A percentile compares a stretch with the other conserved stretches of the same genome.
Conservation (phyloP, 495 filamentous ascomycete genomes). For the Evernia prunastri region DNA sequence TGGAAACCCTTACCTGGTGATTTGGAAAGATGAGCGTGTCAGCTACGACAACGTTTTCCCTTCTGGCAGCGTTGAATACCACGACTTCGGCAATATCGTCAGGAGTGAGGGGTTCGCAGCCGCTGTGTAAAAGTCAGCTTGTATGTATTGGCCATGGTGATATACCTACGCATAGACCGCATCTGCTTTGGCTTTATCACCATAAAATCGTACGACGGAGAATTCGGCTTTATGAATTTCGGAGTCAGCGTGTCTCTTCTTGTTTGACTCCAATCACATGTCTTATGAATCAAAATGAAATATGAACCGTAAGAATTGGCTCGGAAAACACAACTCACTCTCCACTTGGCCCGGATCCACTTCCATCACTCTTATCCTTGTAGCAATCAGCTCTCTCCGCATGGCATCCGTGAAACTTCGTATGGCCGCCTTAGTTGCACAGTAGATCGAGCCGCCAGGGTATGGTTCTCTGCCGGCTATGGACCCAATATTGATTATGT, state of each 20-base stretch:
- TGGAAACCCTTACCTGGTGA: constrained; percentile 62
- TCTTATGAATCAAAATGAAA: too few species aligned
- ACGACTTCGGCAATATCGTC: constrained; percentile 94
- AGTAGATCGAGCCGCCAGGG: constrained; percentile 89
- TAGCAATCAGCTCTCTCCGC: constrained; percentile 80
- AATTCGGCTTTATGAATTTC: constrained; percentile 73
- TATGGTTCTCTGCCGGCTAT: constrained; percentile 92
- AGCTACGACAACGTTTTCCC: constrained; percentile 92
- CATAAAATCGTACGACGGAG: constrained; percentile 85
- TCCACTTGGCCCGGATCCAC: constrained; percentile 96
- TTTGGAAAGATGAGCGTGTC: constrained; percentile 88
- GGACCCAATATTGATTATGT: constrained; percentile 95
- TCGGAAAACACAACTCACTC: too few species aligned
- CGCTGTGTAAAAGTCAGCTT: constrained; percentile 39
- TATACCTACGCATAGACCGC: constrained; percentile 79
- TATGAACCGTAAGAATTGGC: too few species aligned
- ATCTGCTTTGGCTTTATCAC: constrained; percentile 91
- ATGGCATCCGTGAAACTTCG: constrained; percentile 83
- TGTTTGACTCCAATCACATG: constrained; percentile 34
- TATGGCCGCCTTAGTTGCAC: constrained; percentile 91
- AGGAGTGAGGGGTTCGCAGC: constrained; percentile 83
- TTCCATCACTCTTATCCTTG: constrained; percentile 82
- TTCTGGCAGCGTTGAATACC: constrained; percentile 80
- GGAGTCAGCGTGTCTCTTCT: constrained; percentile 23
- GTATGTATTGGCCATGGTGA: neutral